Conservation (phyloP, 2,329 filamentous ascomycete species). For the Nemania sp. region DNA sequence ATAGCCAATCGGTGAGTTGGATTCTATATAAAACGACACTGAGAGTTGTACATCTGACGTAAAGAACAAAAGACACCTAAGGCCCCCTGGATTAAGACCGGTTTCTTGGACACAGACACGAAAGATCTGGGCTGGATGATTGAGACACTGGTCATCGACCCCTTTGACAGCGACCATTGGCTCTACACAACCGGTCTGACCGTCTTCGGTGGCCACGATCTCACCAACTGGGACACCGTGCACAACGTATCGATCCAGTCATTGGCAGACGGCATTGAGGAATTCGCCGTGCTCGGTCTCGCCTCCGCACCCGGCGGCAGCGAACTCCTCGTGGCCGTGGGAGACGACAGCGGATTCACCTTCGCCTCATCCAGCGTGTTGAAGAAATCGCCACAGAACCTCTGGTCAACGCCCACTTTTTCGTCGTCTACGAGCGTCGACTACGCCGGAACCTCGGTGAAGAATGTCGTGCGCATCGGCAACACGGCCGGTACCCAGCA, state of each 20-base stretch:
- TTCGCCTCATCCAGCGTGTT: slow-evolving; percentile 45
- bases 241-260: slow-evolving; percentile 53
- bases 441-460: slow-evolving; percentile 50
- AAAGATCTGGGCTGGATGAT: slow-evolving; percentile 65
- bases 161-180: slow-evolving; percentile 62
- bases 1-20: slow-evolving; percentile 46
- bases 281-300: slow-evolving; percentile 54
- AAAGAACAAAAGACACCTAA: slow-evolving; percentile 40
- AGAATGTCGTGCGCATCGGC: slow-evolving; percentile 55
- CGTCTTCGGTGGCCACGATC: slow-evolving; percentile 55
- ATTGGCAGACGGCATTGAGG: slow-evolving; percentile 58
- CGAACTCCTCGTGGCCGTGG: slow-evolving; percentile 55
- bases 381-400: slow-evolving; percentile 46
- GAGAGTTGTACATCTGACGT: neutral
- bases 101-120: slow-evolving; percentile 50
- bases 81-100: slow-evolving; percentile 57
- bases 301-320: slow-evolving; percentile 53
- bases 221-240: slow-evolving; percentile 57
- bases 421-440: slow-evolving; percentile 51
- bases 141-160: slow-evolving; percentile 60
- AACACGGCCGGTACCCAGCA: slow-evolving; percentile 48
- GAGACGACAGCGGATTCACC: slow-evolving; percentile 57
- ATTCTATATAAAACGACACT: neutral
- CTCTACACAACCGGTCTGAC: slow-evolving; percentile 63
- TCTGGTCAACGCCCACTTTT: slow-evolving; percentile 53